Conservation (phyloP, 2,329 filamentous ascomycete species). For the Tolypocladium tropicale region DNA sequence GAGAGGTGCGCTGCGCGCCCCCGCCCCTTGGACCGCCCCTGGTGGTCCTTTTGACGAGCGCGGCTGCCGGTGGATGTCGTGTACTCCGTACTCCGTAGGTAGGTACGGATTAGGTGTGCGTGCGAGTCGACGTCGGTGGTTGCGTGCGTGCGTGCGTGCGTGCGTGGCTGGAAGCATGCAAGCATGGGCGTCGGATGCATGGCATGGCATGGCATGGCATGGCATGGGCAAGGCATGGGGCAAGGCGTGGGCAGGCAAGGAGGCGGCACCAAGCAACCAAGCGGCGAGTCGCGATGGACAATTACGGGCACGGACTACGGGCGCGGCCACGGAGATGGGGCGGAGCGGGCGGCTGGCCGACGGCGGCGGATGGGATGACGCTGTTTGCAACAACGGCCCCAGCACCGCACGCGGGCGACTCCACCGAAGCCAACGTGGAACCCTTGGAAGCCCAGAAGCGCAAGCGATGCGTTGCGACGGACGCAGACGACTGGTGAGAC, state of each 20-base stretch:
- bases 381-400: not conserved
- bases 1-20: no score
- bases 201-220: not conserved
- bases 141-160: not conserved
- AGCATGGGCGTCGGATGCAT: not conserved
- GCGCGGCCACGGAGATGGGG: no score
- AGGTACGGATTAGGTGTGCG: no score
- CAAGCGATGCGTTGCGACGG: conserved; percentile 9
- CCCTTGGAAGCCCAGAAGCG: not conserved
- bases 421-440: conserved; percentile 1
- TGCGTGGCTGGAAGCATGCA: not conserved
- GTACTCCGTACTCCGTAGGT: no score
- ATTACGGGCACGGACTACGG: no score
- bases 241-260: no score
- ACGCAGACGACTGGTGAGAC: conserved; percentile 12
- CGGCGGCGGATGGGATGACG: not conserved
- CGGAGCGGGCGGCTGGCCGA: no score
- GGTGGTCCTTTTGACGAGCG: not conserved
- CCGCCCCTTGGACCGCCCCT: no score
- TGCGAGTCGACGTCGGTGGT: no score
- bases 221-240: not conserved
- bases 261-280: no score
- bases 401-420: not conserved
- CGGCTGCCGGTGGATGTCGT: not conserved
- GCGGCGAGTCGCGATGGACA: no score